Base-by-base conservation (phyloP, 768 basidiomycete genomes). In the Paxillus involutus region DNA sequence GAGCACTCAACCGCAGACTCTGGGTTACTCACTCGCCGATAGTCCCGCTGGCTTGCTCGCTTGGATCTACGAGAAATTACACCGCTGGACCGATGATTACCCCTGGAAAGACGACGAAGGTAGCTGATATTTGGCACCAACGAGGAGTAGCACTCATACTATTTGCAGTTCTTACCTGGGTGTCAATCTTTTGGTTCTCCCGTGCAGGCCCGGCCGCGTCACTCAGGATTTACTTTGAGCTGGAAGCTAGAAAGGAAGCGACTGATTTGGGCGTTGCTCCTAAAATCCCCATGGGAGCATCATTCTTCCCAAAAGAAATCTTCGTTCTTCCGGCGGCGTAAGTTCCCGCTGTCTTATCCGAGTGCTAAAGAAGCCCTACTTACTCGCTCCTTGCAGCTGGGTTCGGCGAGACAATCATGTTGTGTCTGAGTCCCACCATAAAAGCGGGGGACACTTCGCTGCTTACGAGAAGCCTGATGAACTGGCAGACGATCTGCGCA, bases 41-140 rank as follows among this genome's bases (percentile, higher is more conserved):
- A 84, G 82, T 8, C 85, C 84, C 8, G 75, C 74, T 7, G 84
- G 80, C 2, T 56, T 81, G 19, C 70, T 82, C 10, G 77, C 72
- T 2, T 81, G 80, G 80, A 78, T 82, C 17, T 82, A 80, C 51
- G 80, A 81, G 58, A 80, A 82, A 47, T 57, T 81, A 13, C 70
- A 76, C 24, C 62, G 65, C 30, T 80, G 77, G 77, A 76, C 77
- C 0, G 83, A 84, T 58, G 56, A 62, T 1, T 84, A 85, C 63
- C 73, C 74, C 0, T 85, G 83, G 83, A 71, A 73, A 11, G 80
- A 82, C 44, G 83, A 85, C 26, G 80, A 84, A 68, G 72, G 84
- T 60, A n/a, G 78, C n/a, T 1, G 63, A 14, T 0, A 4, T 7
- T 1, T 16, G 6, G 4, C n/a, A 19, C 9, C 14, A 2, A 26